Evolutionary conservation across 2,329 filamentous ascomycete genomes (phyloP).

Genomic region (Cercospora sojina): DNA sequence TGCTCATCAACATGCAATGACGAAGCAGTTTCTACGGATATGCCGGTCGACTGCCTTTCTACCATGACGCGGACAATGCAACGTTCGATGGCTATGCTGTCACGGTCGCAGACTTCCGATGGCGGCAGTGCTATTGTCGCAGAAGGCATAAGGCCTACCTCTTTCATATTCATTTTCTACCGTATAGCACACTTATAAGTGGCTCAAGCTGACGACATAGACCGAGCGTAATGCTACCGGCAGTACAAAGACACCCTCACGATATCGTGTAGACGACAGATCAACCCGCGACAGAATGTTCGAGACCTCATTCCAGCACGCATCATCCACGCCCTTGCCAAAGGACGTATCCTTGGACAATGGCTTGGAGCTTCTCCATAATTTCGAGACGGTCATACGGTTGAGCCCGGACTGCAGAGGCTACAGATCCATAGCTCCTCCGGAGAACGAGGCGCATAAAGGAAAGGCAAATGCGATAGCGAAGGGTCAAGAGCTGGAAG

Average conservation of each 20-base stretch:
- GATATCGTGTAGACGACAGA: neutral
- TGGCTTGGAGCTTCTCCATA: constrained; percentile 35
- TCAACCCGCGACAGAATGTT: constrained; percentile 29
- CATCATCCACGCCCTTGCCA: constrained; percentile 33
- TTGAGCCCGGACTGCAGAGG: constrained; percentile 37
- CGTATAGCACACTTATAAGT: neutral
- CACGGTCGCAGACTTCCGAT: neutral
- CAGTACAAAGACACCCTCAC: neutral
- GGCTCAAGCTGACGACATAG: neutral
- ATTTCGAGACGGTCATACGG: constrained; percentile 36
- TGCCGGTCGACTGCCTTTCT: constrained; percentile 6
- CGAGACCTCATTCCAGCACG: constrained; percentile 36
- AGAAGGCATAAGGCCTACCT: neutral
- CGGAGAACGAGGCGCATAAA: neutral
- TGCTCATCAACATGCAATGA: constrained; percentile 3
- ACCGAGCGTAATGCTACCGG: neutral
- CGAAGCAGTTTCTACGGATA: constrained; percentile 3
- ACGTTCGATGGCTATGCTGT: neutral
- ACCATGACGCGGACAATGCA: neutral
- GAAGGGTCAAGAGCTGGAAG: constrained; percentile 14
- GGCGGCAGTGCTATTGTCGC: neutral
- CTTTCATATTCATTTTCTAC: neutral
- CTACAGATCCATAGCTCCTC: constrained; percentile 29
- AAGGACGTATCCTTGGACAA: constrained; percentile 28
- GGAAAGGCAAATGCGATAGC: no score